Evolutionary conservation across 345 rosid species (phyloP).

Genomic region (Rhodamnia rubescens): DNA sequence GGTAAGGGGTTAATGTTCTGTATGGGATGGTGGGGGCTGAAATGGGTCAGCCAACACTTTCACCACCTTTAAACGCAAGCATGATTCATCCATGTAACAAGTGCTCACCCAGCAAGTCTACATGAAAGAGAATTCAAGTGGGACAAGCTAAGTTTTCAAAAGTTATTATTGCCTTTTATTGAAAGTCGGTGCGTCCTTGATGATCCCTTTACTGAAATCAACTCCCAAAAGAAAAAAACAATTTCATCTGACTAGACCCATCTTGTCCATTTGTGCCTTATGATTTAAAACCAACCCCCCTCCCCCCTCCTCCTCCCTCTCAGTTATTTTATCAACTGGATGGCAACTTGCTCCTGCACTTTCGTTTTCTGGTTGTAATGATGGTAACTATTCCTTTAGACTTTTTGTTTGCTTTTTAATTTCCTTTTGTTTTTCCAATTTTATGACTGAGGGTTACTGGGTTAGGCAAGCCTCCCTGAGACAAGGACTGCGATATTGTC

Average conservation of each 20-base stretch:
- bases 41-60: constrained; percentile 9
- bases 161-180: constrained; percentile 2
- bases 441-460: background rate
- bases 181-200: constrained; percentile 21
- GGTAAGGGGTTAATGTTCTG: background rate
- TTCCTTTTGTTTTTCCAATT: background rate
- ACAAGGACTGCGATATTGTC: background rate
- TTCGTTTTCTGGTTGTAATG: background rate
- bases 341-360: background rate
- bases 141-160: constrained; percentile 15
- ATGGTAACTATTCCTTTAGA: background rate
- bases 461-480: background rate
- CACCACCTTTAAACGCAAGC: constrained; percentile 27
- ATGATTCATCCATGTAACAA: constrained; percentile 6
- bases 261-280: background rate
- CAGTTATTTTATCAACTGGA: constrained; percentile 9
- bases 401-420: background rate
- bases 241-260: background rate
- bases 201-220: background rate
- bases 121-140: constrained; percentile 14
- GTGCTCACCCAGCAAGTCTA: background rate
- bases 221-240: background rate
- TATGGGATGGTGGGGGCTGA: constrained; percentile 5
- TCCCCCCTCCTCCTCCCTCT: background rate
- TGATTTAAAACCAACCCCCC: background rate